Evolutionary conservation across 2,329 filamentous ascomycete genomes (phyloP).

Genomic region (Paramyrothecium roridum): DNA sequence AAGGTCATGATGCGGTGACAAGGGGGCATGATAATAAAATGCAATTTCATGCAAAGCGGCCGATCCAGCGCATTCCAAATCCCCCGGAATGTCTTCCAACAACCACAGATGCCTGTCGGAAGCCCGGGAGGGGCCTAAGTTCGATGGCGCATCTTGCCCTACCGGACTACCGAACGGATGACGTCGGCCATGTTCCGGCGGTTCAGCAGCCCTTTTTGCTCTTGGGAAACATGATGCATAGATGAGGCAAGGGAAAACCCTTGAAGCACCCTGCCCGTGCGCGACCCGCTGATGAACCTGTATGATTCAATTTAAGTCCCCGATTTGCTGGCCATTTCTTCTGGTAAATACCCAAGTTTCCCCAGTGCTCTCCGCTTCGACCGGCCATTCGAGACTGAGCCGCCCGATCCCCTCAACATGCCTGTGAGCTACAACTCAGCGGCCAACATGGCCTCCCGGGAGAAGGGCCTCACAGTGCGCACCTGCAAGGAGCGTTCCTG

Average conservation of each 20-base stretch:
- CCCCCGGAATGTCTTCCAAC: not conserved
- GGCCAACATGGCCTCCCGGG: not conserved
- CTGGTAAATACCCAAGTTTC: too few species aligned
- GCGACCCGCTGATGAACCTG: too few species aligned
- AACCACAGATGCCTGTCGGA: not conserved
- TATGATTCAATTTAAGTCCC: too few species aligned
- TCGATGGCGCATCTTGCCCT: not conserved
- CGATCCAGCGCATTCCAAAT: not conserved
- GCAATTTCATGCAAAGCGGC: not conserved
- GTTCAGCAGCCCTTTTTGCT: not conserved
- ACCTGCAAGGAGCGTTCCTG: not conserved
- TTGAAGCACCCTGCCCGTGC: too few species aligned
- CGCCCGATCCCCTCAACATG: not conserved
- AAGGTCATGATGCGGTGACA: not conserved
- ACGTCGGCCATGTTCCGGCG: not conserved
- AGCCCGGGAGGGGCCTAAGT: not conserved
- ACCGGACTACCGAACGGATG: not conserved
- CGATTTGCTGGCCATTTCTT: too few species aligned
- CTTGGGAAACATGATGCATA: too few species aligned
- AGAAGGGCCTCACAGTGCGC: not conserved
- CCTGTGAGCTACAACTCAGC: not conserved
- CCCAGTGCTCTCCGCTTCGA: too few species aligned
- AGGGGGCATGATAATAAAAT: not conserved
- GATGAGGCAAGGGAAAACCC: too few species aligned
- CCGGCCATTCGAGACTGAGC: too few species aligned